These are phyloP conservation scores for Cystobasidium ongulense DNA, from an alignment of 768 basidiomycete genomes.

Conservation along the genomic window DNA sequence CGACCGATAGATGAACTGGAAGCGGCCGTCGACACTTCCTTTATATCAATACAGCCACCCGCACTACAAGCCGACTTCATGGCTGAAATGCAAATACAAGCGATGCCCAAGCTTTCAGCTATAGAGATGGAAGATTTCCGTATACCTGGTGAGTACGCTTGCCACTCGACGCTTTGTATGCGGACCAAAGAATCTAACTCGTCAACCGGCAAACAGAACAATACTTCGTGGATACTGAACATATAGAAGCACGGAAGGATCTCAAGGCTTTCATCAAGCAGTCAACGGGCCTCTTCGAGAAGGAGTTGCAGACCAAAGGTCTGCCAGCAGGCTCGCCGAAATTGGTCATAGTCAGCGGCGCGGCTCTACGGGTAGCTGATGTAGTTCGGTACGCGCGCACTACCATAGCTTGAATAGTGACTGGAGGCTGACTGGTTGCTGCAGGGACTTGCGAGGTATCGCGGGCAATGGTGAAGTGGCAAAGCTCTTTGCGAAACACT, in stretches of 20 bases:
- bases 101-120: conserved; percentile 14
- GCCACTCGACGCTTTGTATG: not conserved
- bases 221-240: conserved; percentile 10
- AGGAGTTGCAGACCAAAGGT: not conserved
- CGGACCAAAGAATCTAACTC: not conserved
- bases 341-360: conserved; percentile 70
- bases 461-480: conserved; percentile 70
- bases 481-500: conserved; percentile 76
- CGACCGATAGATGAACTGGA: conserved; percentile 17
- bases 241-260: not conserved
- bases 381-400: conserved; percentile 61
- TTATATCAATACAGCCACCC: conserved; percentile 26
- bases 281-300: not conserved
- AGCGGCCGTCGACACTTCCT: not conserved
- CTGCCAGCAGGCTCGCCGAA: conserved; percentile 77
- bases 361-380: conserved; percentile 88
- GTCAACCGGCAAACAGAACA: not conserved
- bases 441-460: conserved; percentile 43
- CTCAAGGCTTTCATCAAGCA: conserved; percentile 2
- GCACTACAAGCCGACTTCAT: conserved; percentile 23
- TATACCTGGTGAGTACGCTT: conserved; percentile 4
- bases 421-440: not conserved
- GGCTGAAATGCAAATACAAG: conserved; percentile 22
- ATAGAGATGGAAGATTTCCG: conserved; percentile 26
- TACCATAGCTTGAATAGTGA: conserved; percentile 56